phyloP scores from a whole-genome alignment of 1,284 basidiomycete genomes.

The Microbotryomycetes sp. region DNA sequence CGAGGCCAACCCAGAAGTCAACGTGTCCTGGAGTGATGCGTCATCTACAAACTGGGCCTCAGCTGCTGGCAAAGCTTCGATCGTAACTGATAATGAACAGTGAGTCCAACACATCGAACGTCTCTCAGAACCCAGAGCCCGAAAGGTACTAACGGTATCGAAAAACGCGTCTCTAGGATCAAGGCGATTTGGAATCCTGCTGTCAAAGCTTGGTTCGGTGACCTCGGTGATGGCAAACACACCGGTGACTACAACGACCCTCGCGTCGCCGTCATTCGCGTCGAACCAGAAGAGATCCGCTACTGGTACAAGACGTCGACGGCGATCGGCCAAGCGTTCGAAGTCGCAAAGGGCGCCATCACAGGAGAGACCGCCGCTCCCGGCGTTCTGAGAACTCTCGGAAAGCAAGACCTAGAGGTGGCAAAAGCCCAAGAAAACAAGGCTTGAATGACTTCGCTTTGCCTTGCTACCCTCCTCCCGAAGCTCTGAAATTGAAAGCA shows the following conservation, averaged over 20 bases:
- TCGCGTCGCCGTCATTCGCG: conserved; percentile 69
- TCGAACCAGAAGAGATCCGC: conserved; percentile 61
- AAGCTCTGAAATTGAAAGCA: too few species aligned
- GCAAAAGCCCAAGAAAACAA: background rate
- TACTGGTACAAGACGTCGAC: conserved; percentile 53
- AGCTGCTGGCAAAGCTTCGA: conserved; percentile 64
- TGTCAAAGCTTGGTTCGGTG: conserved; percentile 57
- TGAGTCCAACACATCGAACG: conserved; percentile 51
- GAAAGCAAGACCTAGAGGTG: background rate
- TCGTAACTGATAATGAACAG: conserved; percentile 52
- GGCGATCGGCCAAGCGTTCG: conserved; percentile 46
- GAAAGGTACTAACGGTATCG: conserved; percentile 34
- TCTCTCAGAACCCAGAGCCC: conserved; percentile 60
- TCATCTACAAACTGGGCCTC: conserved; percentile 75
- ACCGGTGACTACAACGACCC: conserved; percentile 74
- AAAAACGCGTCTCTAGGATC: background rate
- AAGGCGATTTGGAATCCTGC: conserved; percentile 21
- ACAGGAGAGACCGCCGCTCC: conserved; percentile 55
- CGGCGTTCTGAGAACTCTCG: conserved; percentile 47
- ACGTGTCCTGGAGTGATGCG: conserved; percentile 64
- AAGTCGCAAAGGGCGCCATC: conserved; percentile 52
- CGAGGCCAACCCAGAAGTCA: conserved; percentile 24
- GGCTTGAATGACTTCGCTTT: background rate
- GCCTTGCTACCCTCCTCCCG: background rate
- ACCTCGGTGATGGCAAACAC: conserved; percentile 78